phyloP scores from a whole-genome alignment of 2,329 filamentous ascomycete genomes.

The Apiospora aurea region DNA sequence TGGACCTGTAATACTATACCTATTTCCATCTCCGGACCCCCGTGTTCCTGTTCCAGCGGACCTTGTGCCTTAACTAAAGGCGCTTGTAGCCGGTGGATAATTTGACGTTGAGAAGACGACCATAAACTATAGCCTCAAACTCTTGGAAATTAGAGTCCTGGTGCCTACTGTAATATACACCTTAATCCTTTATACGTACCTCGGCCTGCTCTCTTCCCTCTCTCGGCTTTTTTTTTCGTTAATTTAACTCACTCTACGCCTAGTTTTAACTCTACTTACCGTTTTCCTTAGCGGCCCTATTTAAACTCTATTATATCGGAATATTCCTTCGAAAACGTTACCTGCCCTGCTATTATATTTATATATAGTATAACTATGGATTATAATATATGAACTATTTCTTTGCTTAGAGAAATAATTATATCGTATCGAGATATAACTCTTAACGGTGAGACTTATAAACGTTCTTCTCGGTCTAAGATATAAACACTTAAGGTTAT shows the following conservation, averaged over 20 bases:
- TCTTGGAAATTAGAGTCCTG: background rate
- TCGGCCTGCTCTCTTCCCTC: background rate
- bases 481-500: background rate
- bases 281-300: background rate
- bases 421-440: background rate
- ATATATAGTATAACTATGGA: background rate
- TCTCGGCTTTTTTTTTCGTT: constrained; percentile 1
- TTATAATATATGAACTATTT: background rate
- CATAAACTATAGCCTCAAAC: constrained; percentile 1
- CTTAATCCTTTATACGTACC: background rate
- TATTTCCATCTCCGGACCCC: background rate
- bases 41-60: constrained; percentile 5
- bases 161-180: background rate
- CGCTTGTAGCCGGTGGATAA: constrained; percentile 1
- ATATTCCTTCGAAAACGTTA: background rate
- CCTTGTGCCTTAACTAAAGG: background rate
- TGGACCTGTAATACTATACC: background rate
- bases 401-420: background rate
- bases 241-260: background rate
- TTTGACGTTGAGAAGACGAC: background rate
- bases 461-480: background rate
- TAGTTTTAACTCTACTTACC: background rate
- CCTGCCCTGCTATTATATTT: background rate
- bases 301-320: background rate
- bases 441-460: background rate